Evolutionary conservation across 2,329 filamentous ascomycete genomes (phyloP).

Genomic region (Rhytidhysteron rufulum): DNA sequence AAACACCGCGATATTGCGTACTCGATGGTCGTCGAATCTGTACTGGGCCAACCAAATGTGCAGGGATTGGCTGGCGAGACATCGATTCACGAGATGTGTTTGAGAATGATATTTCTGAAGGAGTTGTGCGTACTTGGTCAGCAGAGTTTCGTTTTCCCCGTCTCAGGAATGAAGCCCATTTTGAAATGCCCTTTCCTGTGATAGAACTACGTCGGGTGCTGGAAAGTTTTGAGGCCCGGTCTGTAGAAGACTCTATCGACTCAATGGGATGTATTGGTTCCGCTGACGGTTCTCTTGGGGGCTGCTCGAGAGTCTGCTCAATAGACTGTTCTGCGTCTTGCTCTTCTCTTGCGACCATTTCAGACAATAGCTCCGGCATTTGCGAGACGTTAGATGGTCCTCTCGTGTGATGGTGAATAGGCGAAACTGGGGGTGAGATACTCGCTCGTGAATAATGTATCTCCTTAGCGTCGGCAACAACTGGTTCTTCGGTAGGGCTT

Average conservation of each 20-base stretch:
- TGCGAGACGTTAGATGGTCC: constrained; percentile 53
- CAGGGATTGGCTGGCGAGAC: constrained; percentile 51
- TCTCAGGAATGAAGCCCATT: constrained; percentile 61
- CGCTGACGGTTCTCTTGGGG: constrained; percentile 6
- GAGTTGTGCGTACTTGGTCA: constrained; percentile 50
- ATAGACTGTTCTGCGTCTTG: constrained; percentile 50
- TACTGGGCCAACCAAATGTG: constrained; percentile 43
- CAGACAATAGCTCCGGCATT: constrained; percentile 46
- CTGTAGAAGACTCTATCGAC: constrained; percentile 24
- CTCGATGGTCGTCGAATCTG: constrained; percentile 47
- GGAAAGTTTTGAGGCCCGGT: constrained; percentile 12
- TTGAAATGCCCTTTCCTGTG: constrained; percentile 29
- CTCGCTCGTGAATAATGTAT: constrained; percentile 47
- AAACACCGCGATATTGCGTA: constrained; percentile 75
- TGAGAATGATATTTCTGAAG: constrained; percentile 71
- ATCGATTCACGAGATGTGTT: constrained; percentile 91
- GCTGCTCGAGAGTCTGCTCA: constrained; percentile 21
- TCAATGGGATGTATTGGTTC: constrained; percentile 29
- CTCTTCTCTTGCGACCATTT: constrained; percentile 29
- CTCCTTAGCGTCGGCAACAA: constrained; percentile 47
- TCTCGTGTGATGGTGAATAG: constrained; percentile 42
- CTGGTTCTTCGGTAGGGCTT: constrained; percentile 43
- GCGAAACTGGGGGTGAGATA: constrained; percentile 44
- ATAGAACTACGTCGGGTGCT: constrained; percentile 32
- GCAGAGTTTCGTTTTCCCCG: constrained; percentile 51